These are phyloP conservation scores for Colletotrichum plurivorum DNA, from an alignment of 2,329 filamentous ascomycete genomes.

Conservation along the genomic window DNA sequence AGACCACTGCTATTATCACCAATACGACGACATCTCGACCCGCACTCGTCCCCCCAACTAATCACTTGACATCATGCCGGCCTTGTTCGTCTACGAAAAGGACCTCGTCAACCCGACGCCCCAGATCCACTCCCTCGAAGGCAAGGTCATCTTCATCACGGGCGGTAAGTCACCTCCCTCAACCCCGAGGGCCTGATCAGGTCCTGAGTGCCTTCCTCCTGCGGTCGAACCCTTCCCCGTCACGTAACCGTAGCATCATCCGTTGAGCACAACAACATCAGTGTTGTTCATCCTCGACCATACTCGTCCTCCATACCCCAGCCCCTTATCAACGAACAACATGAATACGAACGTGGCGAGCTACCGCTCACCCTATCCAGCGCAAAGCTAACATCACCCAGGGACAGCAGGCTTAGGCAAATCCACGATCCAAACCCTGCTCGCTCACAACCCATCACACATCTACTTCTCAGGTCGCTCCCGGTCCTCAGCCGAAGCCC, in stretches of 20 bases:
- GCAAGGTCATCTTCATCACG: slow-evolving; percentile 65
- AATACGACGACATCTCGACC: no score
- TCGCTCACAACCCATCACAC: slow-evolving; percentile 60
- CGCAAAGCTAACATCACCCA: slow-evolving; percentile 13
- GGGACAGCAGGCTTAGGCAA: slow-evolving; percentile 38
- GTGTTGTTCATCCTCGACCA: no score
- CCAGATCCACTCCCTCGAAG: slow-evolving; percentile 57
- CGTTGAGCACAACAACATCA: no score
- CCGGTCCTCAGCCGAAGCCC: slow-evolving; percentile 57
- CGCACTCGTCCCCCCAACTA: neutral
- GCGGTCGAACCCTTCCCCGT: no score
- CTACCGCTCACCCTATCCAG: no score
- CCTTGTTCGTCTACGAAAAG: slow-evolving; percentile 26
- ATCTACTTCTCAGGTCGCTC: slow-evolving; percentile 69
- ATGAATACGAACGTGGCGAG: no score
- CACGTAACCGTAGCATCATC: no score
- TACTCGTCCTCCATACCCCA: no score
- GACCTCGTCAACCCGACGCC: slow-evolving; percentile 27
- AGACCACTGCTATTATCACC: no score
- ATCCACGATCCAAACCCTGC: slow-evolving; percentile 26
- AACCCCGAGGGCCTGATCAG: no score
- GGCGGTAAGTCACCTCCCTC: slow-evolving; percentile 54
- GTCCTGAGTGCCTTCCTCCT: no score
- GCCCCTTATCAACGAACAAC: no score
- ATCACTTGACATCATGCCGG: neutral